Evolutionary conservation across 2,329 filamentous ascomycete species (phyloP).

Genomic region (Cordyceps fumosorosea): DNA sequence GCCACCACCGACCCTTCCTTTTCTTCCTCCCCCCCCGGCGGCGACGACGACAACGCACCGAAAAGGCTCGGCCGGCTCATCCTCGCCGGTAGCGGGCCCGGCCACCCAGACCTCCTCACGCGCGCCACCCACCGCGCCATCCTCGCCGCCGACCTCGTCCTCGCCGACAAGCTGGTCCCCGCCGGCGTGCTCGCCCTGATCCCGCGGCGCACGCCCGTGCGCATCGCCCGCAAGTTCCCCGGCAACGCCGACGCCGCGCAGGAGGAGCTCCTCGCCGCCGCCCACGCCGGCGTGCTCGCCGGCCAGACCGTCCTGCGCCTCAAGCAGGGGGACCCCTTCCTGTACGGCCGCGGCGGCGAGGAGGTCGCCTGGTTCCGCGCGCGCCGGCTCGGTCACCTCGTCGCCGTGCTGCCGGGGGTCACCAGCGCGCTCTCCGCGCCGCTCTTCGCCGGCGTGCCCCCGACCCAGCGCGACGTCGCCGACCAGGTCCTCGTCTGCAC

Average conservation of each 20-base stretch:
- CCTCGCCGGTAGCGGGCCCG: slow-evolving; percentile 85
- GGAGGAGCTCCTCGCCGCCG: slow-evolving; percentile 76
- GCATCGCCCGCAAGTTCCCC: slow-evolving; percentile 95
- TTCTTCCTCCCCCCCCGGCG: slow-evolving; percentile 18
- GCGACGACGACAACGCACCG: background rate
- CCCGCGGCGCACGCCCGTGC: slow-evolving; percentile 78
- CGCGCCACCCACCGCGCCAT: slow-evolving; percentile 74
- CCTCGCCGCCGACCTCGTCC: slow-evolving; percentile 65
- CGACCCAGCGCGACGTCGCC: slow-evolving; percentile 81
- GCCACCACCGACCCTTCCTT: slow-evolving; percentile 19
- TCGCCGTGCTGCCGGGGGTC: slow-evolving; percentile 77
- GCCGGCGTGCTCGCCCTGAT: slow-evolving; percentile 81
- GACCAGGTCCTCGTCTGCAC: slow-evolving; percentile 97
- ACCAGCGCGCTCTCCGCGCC: slow-evolving; percentile 84
- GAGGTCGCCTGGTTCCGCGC: slow-evolving; percentile 78
- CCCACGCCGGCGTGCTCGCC: slow-evolving; percentile 55
- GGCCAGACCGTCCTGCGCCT: slow-evolving; percentile 81
- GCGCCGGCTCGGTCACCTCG: slow-evolving; percentile 58
- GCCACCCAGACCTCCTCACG: slow-evolving; percentile 87
- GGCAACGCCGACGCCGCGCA: slow-evolving; percentile 94
- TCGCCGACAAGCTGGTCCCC: slow-evolving; percentile 82
- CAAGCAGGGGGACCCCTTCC: slow-evolving; percentile 94
- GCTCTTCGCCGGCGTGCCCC: slow-evolving; percentile 79
- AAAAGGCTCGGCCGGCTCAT: slow-evolving; percentile 63
- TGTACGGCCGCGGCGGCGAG: slow-evolving; percentile 92